Base-by-base conservation (phyloP, 2,329 filamentous ascomycete genomes). In the Cadophora malorum region DNA sequence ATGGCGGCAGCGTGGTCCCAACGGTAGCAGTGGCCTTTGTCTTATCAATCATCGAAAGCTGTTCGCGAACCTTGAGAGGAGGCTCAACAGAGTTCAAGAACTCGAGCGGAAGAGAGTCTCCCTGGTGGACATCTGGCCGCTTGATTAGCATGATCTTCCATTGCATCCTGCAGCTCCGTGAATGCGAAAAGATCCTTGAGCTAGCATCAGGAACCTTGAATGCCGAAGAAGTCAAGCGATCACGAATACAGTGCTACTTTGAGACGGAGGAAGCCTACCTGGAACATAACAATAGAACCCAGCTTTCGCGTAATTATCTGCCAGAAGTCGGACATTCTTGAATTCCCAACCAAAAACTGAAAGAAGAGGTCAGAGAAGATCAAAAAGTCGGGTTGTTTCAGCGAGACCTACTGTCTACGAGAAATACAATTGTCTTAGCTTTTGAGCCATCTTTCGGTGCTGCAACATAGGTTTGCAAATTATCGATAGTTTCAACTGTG, bases 301-400 rank as follows among this genome's bases (percentile, higher is more conserved):
- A 1, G 81, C 80, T 67, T 80, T 79, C 21, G 83, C 82, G 72
- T 84, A 84, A 52, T 77, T 76, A 67, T 85, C 83, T 1, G 82
- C 83, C 9, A 85, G 74, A 0, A 83, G 75, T 19, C 82, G 78
- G 47, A 80, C 80, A 71, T 85, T 85, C 52, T 78, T 76, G 58
- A 85, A 79, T 12, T 79, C 75, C 79, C 81, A 84, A 16, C 83
- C 83, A 66, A 85, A 85, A 74, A 85, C 78, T 77, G 58, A 38
- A n/a, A 45, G n/a, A 19, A 19, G 14, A 28, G 52, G 50, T 52
- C 19, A 65, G 10, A 53, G 14, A 49, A 16, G 31, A 12, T 23
- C 65, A 45, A 0, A 53, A 12, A 23, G 19, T 35, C 35, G 21
- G 4, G 28, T 63, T 33, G 63, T 9, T 53, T 7, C 28, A 33